Conservation (phyloP, 2,329 filamentous ascomycete genomes). For the Lasiodiplodia hormozganensis region DNA sequence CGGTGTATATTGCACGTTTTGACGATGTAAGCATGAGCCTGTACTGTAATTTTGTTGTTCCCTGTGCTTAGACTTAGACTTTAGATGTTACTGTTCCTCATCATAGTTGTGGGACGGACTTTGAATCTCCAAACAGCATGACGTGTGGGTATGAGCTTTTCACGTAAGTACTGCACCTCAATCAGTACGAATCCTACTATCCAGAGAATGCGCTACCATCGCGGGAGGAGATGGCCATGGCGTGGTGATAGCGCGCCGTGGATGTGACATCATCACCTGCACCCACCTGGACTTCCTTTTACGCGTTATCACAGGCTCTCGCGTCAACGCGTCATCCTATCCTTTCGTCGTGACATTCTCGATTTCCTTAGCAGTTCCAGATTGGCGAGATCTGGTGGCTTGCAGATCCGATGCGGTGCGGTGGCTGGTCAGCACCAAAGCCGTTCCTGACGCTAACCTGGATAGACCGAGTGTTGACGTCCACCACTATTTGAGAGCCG, state of each 20-base stretch:
- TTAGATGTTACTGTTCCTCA: not conserved
- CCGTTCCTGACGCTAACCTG: slow-evolving; percentile 20
- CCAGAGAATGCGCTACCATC: too few species aligned
- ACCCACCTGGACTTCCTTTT: not conserved
- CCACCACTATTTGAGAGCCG: not conserved
- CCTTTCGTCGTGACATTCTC: not conserved
- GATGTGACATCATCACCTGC: slow-evolving; percentile 2
- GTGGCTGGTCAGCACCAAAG: not conserved
- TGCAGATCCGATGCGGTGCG: not conserved
- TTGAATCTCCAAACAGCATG: not conserved
- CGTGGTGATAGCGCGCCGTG: not conserved
- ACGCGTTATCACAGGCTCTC: slow-evolving; percentile 7
- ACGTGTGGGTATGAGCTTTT: too few species aligned
- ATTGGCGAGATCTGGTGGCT: slow-evolving; percentile 27
- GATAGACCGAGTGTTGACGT: slow-evolving; percentile 23
- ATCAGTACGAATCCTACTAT: too few species aligned
- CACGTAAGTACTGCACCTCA: too few species aligned
- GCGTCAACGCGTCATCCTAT: slow-evolving; percentile 1
- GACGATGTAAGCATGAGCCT: not conserved
- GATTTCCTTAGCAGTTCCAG: not conserved
- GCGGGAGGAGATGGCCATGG: too few species aligned
- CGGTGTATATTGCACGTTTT: not conserved
- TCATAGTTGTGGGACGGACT: too few species aligned
- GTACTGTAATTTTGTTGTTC: not conserved
- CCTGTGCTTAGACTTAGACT: not conserved